Evolutionary conservation across 2,329 filamentous ascomycete genomes (phyloP).

Genomic region (Penicillium sp.): DNA sequence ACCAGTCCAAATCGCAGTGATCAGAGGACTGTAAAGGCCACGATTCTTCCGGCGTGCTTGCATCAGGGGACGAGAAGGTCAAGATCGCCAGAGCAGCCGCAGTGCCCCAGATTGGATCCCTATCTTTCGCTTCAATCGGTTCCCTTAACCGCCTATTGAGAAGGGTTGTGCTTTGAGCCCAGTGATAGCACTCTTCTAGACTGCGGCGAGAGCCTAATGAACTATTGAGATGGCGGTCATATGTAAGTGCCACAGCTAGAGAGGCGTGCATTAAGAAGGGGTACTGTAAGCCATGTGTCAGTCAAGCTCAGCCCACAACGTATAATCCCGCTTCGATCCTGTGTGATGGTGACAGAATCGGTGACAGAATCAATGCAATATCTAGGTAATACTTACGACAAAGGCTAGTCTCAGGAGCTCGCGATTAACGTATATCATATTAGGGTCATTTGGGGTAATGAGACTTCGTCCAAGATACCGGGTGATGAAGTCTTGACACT

Average conservation of each 20-base stretch:
- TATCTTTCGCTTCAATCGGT: constrained; percentile 35
- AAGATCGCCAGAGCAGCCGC: constrained; percentile 43
- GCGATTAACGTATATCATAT: constrained; percentile 38
- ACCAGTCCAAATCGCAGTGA: constrained; percentile 53
- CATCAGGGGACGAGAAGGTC: constrained; percentile 41
- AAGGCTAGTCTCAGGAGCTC: constrained; percentile 41
- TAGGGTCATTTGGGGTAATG: constrained; percentile 35
- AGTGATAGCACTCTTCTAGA: constrained; percentile 45
- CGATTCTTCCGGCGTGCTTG: constrained; percentile 41
- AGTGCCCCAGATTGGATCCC: constrained; percentile 48
- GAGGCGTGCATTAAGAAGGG: constrained; percentile 48
- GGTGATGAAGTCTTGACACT: constrained; percentile 43
- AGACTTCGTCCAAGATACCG: constrained; percentile 41
- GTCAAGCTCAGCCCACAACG: not conserved
- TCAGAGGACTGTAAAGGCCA: constrained; percentile 53
- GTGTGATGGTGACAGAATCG: too few relatives aligned
- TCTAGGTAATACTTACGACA: constrained; percentile 28
- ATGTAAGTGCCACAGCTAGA: constrained; percentile 42
- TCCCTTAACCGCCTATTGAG: constrained; percentile 38
- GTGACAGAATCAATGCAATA: too few relatives aligned
- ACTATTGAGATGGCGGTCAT: constrained; percentile 29
- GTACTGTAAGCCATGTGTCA: constrained; percentile 29
- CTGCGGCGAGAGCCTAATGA: constrained; percentile 21
- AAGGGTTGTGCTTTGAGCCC: constrained; percentile 41
- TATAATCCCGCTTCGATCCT: not conserved